Base-by-base conservation (phyloP, 2,329 filamentous ascomycete species). In the Neurospora sp. region DNA sequence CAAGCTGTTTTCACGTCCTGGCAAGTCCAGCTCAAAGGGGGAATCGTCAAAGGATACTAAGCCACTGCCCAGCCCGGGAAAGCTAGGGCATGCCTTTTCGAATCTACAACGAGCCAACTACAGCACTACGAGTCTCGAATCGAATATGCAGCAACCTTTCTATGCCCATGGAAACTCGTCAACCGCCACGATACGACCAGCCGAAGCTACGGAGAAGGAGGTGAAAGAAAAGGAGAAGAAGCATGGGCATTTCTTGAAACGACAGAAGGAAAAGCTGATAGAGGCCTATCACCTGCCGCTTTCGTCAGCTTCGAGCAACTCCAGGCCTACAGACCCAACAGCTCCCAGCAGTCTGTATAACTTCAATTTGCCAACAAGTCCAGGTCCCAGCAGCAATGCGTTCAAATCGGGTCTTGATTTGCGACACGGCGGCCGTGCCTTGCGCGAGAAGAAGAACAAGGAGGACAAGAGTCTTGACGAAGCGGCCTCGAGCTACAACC, bases 341-440 rank as follows among this genome's bases (percentile, higher is more conserved):
- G 91, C 91, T 3, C 91, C 92, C 0, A 90, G 88, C 74, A 92
- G 91, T 69, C 80, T 95, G 4, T 95, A 95, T 81, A 93, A 88
- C 72, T 94, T 95, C 79, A 91, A 89, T 70, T 80, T 92, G 1
- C 91, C 91, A 1, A 85, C 89, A 8, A 93, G 90, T 71, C 91
- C 92, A 1, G 89, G 86, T 0, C 88, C 89, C 15, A 86, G 84
- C 67, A 86, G 84, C 68, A 86, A 84, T 36, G 83, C 86, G 39
- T 97, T 98, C 78, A 96, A 96, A 80, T 95, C 91, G 71, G 91
- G 91, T 0, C 82, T 95, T 62, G 92, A 95, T 79, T 81, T 95
- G 36, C 85, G 92, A 68, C 92, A 95, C 80, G 92, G 91, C 57
- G 92, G 90, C 1, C 86, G 91, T 57, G 91, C 89, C 6, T 80